Conservation (phyloP, 2,329 filamentous ascomycete species). For the Coniochaeta sp. region DNA sequence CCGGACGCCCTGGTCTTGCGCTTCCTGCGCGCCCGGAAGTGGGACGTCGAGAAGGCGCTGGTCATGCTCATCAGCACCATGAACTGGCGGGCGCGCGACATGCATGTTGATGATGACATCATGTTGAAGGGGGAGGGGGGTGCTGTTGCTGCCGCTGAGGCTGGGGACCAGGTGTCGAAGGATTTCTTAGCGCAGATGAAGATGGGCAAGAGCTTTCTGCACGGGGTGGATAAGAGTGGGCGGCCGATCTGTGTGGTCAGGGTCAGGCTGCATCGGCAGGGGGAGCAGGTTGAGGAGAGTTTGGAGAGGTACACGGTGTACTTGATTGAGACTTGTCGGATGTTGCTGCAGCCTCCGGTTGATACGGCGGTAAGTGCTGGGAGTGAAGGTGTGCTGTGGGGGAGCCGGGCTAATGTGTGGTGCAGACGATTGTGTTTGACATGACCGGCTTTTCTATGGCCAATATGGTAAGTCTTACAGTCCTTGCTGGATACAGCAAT, state of each 20-base stretch:
- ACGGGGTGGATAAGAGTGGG: conserved; percentile 77
- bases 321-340: conserved; percentile 86
- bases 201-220: conserved; percentile 88
- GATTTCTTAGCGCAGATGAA: conserved; percentile 81
- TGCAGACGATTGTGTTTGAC: conserved; percentile 84
- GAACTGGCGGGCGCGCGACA: conserved; percentile 78
- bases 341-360: conserved; percentile 70
- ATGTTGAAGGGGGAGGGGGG: conserved; percentile 68
- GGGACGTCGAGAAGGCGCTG: conserved; percentile 89
- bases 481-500: not conserved
- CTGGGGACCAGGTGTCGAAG: conserved; percentile 57
- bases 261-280: conserved; percentile 72
- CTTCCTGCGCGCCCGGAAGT: conserved; percentile 85
- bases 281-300: conserved; percentile 74
- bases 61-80: conserved; percentile 93
- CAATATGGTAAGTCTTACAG: conserved; percentile 74
- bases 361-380: conserved; percentile 75
- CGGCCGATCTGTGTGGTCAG: conserved; percentile 83
- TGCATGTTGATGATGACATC: conserved; percentile 85
- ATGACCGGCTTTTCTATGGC: conserved; percentile 90
- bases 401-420: not conserved
- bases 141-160: conserved; percentile 56
- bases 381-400: not conserved
- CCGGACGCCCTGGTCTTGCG: conserved; percentile 78
- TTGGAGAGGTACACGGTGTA: conserved; percentile 89